Percentiles rank a stretch among this genome's conserved stretches.
Evolutionary conservation across 2,329 filamentous ascomycete species (phyloP).

Genomic region (Talaromyces funiculosus): DNA sequence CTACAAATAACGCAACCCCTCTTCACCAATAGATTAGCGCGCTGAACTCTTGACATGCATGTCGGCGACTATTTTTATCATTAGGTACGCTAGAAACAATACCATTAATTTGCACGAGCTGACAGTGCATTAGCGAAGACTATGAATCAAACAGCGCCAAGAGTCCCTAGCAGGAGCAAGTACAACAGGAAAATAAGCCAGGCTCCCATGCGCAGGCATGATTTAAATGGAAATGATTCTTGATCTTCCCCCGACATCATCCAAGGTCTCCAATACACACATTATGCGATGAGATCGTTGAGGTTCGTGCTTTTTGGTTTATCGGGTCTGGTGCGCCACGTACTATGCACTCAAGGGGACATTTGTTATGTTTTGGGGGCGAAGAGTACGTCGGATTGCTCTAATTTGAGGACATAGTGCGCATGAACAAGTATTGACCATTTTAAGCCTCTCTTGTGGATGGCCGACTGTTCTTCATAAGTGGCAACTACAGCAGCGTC

Average conservation of each 20-base stretch:
- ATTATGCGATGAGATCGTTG: neutral
- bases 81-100: no score
- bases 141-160: no score
- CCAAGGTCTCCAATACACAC: neutral
- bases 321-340: neutral
- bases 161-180: no score
- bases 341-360: constrained; percentile 8
- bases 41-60: no score
- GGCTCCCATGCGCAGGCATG: neutral
- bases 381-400: neutral
- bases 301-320: neutral
- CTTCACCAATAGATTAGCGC: no score
- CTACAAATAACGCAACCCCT: no score
- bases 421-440: neutral
- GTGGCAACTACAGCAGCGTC: constrained; percentile 14
- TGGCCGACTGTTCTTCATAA: constrained; percentile 10
- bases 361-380: constrained; percentile 14
- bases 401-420: neutral
- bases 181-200: no score
- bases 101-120: no score
- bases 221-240: no score
- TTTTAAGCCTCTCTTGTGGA: constrained; percentile 10
- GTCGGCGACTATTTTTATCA: no score
- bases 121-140: no score
- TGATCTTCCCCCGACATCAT: neutral